Evolutionary conservation across 176 grass and related monocot genomes (phyloP).

Genomic region (Musa schizocarpa): DNA sequence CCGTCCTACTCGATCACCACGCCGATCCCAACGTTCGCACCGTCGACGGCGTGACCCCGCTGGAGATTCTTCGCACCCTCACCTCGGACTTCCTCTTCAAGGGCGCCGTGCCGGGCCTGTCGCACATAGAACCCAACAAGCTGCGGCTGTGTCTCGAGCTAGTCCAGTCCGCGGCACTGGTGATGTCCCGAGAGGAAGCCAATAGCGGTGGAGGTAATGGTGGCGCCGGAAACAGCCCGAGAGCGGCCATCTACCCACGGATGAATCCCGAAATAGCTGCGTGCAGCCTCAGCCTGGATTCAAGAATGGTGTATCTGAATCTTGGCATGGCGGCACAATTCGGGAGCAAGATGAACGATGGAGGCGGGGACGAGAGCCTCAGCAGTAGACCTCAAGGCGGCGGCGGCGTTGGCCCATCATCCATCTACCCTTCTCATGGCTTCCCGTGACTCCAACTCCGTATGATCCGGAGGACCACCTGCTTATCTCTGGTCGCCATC

Average conservation of each 20-base stretch:
- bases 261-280: conserved; percentile 39
- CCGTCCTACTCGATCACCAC: conserved; percentile 95
- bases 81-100: conserved; percentile 99
- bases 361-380: conserved; percentile 38
- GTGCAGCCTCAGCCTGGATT: conserved; percentile 84
- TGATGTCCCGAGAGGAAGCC: conserved; percentile 91
- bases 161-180: conserved; percentile 90
- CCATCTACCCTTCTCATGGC: conserved; percentile 75
- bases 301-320: conserved; percentile 94
- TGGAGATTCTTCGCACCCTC: conserved; percentile 87
- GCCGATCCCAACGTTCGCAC: conserved; percentile 97
- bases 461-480: conserved; percentile 38
- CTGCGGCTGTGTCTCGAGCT: conserved; percentile 93
- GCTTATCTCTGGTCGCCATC: background rate
- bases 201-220: conserved; percentile 9
- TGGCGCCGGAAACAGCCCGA: background rate
- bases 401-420: conserved; percentile 24
- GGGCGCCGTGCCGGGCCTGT: conserved; percentile 75
- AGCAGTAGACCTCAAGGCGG: conserved; percentile 40
- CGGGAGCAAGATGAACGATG: conserved; percentile 52
- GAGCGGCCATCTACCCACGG: conserved; percentile 24
- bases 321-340: conserved; percentile 89
- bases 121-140: conserved; percentile 98
- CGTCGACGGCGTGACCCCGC: conserved; percentile 84
- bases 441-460: conserved; percentile 78